These are phyloP conservation scores for Oxytropis ochrocephala DNA, from an alignment of 306 rosid genomes.

Conservation along the genomic window DNA sequence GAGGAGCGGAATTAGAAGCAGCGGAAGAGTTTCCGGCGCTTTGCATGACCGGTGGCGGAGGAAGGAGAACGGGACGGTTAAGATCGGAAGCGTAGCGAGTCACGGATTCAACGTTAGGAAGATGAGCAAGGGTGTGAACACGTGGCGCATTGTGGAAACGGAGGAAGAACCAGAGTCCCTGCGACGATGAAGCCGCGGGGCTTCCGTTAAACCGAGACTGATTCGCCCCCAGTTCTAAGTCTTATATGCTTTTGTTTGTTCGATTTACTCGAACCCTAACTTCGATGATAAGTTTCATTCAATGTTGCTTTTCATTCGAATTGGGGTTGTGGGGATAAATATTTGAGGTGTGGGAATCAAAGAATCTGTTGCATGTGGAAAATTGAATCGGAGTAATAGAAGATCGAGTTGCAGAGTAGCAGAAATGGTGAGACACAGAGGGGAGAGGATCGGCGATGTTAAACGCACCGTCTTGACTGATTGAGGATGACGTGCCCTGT, in stretches of 20 bases:
- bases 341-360: background rate
- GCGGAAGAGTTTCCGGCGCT: constrained; percentile 16
- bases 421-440: background rate
- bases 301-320: background rate
- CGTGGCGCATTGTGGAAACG: constrained; percentile 74
- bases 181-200: constrained; percentile 53
- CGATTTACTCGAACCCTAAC: constrained; percentile 34
- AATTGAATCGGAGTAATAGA: background rate
- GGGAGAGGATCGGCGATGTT: background rate
- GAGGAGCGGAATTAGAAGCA: constrained; percentile 23
- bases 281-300: constrained; percentile 25
- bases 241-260: constrained; percentile 20
- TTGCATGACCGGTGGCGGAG: constrained; percentile 37
- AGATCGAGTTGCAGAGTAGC: constrained; percentile 12
- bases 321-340: background rate
- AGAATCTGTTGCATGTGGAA: background rate
- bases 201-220: constrained; percentile 83
- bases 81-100: constrained; percentile 51
- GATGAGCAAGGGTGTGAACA: constrained; percentile 75
- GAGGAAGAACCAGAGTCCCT: constrained; percentile 74
- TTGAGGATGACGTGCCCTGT: constrained; percentile 21
- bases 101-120: constrained; percentile 60
- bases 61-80: constrained; percentile 24
- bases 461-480: constrained; percentile 15
- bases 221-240: constrained; percentile 98